These are phyloP conservation scores for Sporisorium iseilematis-ciliati DNA, from an alignment of 1,284 basidiomycete genomes.

Conservation along the genomic window DNA sequence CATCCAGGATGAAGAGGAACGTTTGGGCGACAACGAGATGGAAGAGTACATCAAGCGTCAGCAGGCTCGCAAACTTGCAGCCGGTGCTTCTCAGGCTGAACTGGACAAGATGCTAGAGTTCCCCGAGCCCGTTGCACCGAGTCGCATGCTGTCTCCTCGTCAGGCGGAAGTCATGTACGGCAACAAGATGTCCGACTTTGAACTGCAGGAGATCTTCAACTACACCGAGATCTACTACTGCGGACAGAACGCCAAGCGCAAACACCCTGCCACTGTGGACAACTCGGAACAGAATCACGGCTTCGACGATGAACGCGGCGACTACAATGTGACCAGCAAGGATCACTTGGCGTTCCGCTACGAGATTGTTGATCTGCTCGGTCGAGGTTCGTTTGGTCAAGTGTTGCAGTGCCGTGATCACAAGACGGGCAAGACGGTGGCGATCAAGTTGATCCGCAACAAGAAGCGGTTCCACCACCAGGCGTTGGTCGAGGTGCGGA, in stretches of 20 bases:
- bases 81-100: constrained; percentile 82
- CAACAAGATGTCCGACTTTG: constrained; percentile 74
- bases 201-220: constrained; percentile 90
- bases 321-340: constrained; percentile 88
- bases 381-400: constrained; percentile 98
- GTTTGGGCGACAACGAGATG: constrained; percentile 96
- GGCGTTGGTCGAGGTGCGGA: constrained; percentile 98
- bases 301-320: constrained; percentile 98
- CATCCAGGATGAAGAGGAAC: constrained; percentile 80
- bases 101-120: constrained; percentile 90
- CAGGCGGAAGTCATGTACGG: constrained; percentile 71
- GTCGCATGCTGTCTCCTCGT: constrained; percentile 78
- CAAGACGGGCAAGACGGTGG: constrained; percentile 93
- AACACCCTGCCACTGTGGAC: constrained; percentile 72
- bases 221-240: constrained; percentile 86
- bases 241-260: constrained; percentile 72
- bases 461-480: constrained; percentile 99
- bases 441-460: constrained; percentile 99
- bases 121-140: constrained; percentile 86
- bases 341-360: constrained; percentile 98
- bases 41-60: constrained; percentile 89
- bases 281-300: constrained; percentile 88
- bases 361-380: constrained; percentile 89
- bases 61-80: constrained; percentile 86
- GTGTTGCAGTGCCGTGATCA: constrained; percentile 96